phyloP scores from a whole-genome alignment of 2,329 filamentous ascomycete species.

The Onygenales sp. region DNA sequence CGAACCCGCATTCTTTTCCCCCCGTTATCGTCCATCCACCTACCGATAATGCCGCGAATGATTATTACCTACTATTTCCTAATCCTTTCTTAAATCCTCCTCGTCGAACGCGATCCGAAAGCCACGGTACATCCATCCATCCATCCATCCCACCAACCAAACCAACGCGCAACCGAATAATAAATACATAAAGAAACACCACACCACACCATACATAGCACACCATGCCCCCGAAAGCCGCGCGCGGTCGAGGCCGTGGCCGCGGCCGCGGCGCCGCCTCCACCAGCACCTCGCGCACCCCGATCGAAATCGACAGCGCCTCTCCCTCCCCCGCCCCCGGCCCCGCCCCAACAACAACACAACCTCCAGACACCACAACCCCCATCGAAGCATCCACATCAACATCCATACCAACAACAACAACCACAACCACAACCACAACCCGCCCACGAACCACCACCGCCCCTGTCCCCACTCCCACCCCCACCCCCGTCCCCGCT shows the following conservation, averaged over 20 bases:
- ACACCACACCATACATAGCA: not conserved
- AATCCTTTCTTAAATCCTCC: no score
- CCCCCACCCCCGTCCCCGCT: no score
- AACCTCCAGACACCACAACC: slow-evolving; percentile 1
- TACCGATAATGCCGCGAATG: no score
- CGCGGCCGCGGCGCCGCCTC: not conserved
- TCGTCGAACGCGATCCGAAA: not conserved
- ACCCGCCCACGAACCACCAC: slow-evolving; percentile 18
- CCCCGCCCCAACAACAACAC: slow-evolving; percentile 2
- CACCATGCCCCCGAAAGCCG: slow-evolving; percentile 12
- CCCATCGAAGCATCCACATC: not conserved
- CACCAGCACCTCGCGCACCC: not conserved
- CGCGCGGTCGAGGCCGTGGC: not conserved
- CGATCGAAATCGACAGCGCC: not conserved
- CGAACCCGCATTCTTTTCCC: no score
- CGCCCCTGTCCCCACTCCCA: not conserved
- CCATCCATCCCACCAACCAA: not conserved
- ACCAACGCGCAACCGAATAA: no score
- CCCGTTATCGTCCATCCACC: no score
- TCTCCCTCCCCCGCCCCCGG: not conserved
- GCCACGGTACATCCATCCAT: not conserved
- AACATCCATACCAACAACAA: slow-evolving; percentile 5
- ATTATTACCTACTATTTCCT: no score
- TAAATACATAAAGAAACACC: not conserved
- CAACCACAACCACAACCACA: slow-evolving; percentile 25